A percentile compares a stretch with the other conserved stretches of the same genome.
phyloP scores from a whole-genome alignment of 352 stramenopile species.

The Phytophthora tubulina region DNA sequence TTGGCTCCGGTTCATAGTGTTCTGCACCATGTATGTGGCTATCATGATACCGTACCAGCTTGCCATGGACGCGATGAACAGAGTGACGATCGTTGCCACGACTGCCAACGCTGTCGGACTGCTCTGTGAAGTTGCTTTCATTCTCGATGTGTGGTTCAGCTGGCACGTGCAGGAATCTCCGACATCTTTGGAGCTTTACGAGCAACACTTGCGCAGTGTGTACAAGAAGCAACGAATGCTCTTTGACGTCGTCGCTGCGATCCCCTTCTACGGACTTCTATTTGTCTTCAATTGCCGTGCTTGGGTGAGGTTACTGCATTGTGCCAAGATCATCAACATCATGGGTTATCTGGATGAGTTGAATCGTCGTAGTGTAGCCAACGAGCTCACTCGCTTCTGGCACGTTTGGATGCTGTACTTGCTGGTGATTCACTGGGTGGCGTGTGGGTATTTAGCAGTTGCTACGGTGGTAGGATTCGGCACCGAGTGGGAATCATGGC shows the following conservation, averaged over 20 bases:
- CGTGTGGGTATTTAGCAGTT: constrained; percentile 61
- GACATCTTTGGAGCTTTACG: constrained; percentile 62
- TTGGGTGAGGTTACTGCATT: constrained; percentile 53
- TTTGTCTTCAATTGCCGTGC: constrained; percentile 33
- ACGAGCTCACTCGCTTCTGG: constrained; percentile 57
- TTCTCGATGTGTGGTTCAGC: constrained; percentile 62
- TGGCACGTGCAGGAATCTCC: constrained; percentile 46
- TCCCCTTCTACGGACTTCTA: constrained; percentile 54
- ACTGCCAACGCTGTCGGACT: constrained; percentile 33
- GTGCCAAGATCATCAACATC: constrained; percentile 61
- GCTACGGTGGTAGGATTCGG: constrained; percentile 51
- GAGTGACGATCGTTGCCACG: constrained; percentile 16
- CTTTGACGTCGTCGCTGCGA: constrained; percentile 48
- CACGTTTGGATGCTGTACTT: constrained; percentile 63
- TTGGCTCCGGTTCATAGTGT: constrained; percentile 50
- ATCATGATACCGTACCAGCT: constrained; percentile 63
- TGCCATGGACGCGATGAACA: constrained; percentile 47
- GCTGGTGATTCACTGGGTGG: constrained; percentile 65
- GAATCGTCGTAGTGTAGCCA: constrained; percentile 58
- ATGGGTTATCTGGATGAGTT: constrained; percentile 62
- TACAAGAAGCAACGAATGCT: constrained; percentile 60
- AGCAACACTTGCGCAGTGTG: constrained; percentile 43
- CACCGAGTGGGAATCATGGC: constrained; percentile 60
- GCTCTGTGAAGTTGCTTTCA: constrained; percentile 57
- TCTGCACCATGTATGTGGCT: constrained; percentile 52